These are phyloP conservation scores for Thalassiosira hispida DNA, from an alignment of 352 stramenopile species.

Conservation along the genomic window DNA sequence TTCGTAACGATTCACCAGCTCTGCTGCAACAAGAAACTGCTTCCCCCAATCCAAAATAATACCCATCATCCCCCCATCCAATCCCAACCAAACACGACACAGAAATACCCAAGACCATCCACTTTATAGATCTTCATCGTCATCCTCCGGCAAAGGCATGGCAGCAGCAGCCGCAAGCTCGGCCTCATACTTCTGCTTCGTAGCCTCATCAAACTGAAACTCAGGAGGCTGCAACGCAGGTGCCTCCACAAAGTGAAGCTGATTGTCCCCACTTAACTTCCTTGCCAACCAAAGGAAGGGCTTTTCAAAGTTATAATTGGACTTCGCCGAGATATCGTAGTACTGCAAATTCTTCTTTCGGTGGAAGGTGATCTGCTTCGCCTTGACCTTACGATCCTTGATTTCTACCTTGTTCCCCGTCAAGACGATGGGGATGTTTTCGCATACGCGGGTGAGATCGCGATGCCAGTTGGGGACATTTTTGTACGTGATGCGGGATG, in stretches of 20 bases:
- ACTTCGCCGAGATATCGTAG: constrained; percentile 99
- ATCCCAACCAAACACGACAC: too few relatives aligned
- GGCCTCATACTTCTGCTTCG: constrained; percentile 92
- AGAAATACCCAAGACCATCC: neutral
- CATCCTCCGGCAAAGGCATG: constrained; percentile 92
- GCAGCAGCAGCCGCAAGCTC: constrained; percentile 90
- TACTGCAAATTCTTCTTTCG: constrained; percentile 99
- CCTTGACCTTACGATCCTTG: constrained; percentile 99
- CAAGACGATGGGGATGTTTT: constrained; percentile 99
- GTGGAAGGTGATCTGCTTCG: constrained; percentile 99
- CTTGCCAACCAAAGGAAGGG: constrained; percentile 99
- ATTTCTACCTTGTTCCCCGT: constrained; percentile 99
- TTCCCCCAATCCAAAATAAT: too few relatives aligned
- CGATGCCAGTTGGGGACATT: constrained; percentile 99
- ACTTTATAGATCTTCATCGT: constrained; percentile 96
- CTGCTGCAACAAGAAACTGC: too few relatives aligned
- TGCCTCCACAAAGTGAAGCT: constrained; percentile 98
- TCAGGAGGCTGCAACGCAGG: constrained; percentile 95
- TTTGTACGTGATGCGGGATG: constrained; percentile 99
- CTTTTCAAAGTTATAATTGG: constrained; percentile 99
- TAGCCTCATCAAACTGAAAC: constrained; percentile 93
- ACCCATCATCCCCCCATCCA: too few relatives aligned
- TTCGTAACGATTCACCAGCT: too few relatives aligned
- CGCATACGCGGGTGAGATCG: constrained; percentile 98
- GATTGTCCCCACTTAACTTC: constrained; percentile 98